phyloP scores from a whole-genome alignment of 2,329 filamentous ascomycete species.

The Ceratocystis eucalypticola region DNA sequence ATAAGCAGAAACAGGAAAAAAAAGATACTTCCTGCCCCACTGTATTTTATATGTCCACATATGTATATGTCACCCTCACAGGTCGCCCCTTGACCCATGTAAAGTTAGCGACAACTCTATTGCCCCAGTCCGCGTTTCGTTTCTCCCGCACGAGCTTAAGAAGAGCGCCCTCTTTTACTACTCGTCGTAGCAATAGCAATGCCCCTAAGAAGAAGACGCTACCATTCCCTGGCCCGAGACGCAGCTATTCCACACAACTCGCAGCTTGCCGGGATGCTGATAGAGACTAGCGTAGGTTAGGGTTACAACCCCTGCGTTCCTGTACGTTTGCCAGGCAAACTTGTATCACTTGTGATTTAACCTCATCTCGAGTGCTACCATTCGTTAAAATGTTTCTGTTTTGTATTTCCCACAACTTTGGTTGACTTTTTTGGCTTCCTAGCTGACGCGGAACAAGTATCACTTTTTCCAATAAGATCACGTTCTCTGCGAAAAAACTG shows the following conservation, averaged over 20 bases:
- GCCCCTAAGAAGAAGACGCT: not conserved
- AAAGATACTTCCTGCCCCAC: not conserved
- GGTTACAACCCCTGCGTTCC: not conserved
- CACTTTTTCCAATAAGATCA: not conserved
- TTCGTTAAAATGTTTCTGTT: not conserved
- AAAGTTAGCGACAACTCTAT: not conserved
- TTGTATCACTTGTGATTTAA: not conserved
- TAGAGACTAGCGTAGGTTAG: not conserved
- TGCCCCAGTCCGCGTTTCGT: not conserved
- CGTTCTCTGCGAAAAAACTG: not conserved
- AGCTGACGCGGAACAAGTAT: not conserved
- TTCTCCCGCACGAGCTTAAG: not conserved
- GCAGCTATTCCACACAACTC: not conserved
- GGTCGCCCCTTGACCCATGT: not conserved
- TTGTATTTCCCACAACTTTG: not conserved
- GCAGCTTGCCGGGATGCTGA: not conserved
- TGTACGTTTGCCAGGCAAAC: not conserved
- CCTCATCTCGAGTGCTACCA: not conserved
- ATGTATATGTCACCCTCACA: not conserved
- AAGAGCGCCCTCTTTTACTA: not conserved
- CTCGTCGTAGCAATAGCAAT: not conserved
- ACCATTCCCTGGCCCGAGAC: not conserved
- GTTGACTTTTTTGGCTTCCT: not conserved
- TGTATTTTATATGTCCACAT: not conserved
- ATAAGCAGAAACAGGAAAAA: constrained; percentile 7